These are phyloP conservation scores for Spergularia azorica DNA, from an alignment of 179 eudicot species.

Conservation along the genomic window DNA sequence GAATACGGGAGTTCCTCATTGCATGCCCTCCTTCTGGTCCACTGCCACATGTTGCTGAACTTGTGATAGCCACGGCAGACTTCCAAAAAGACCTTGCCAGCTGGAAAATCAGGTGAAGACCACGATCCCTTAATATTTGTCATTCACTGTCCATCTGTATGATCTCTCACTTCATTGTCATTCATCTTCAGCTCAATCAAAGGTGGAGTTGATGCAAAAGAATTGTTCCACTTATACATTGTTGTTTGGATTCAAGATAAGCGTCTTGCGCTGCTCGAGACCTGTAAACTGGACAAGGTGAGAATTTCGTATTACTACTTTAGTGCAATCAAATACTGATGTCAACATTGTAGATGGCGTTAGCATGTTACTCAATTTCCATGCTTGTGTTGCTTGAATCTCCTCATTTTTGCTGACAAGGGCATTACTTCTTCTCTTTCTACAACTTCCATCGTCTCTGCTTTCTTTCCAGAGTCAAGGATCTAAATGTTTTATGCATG, in stretches of 20 bases:
- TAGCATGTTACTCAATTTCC: not conserved
- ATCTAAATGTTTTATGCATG: constrained; percentile 18
- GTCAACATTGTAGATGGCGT: not conserved
- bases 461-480: not conserved
- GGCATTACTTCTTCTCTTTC: not conserved
- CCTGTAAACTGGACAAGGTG: constrained; percentile 96
- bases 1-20: constrained; percentile 82
- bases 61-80: constrained; percentile 92
- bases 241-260: constrained; percentile 95
- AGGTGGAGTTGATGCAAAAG: constrained; percentile 98
- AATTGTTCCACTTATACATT: constrained; percentile 86
- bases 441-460: not conserved
- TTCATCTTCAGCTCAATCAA: constrained; percentile 59
- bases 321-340: not conserved
- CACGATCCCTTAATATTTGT: not conserved
- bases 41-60: constrained; percentile 80
- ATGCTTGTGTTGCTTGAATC: not conserved
- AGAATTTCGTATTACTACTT: not conserved
- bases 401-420: not conserved
- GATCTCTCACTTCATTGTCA: constrained; percentile 11
- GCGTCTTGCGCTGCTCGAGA: constrained; percentile 86
- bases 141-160: not conserved
- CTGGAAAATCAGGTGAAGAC: constrained; percentile 79
- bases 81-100: constrained; percentile 81
- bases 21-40: constrained; percentile 93